These are phyloP conservation scores for Starmerella tilneyi DNA, from an alignment of 805 yeast species.

Conservation along the genomic window DNA sequence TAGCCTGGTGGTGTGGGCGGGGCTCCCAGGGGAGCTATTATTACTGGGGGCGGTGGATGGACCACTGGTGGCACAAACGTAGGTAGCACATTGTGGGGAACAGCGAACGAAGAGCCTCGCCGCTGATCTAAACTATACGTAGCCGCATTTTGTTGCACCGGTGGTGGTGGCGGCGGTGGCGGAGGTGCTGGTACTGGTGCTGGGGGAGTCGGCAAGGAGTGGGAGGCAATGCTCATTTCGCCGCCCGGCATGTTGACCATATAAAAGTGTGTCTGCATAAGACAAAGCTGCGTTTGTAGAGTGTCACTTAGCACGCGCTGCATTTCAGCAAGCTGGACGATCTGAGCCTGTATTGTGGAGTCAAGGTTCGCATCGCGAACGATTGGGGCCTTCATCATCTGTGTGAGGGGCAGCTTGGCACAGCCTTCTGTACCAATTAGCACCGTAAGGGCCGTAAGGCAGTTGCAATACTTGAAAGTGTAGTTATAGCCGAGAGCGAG, in stretches of 20 bases:
- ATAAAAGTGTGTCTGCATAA: neutral
- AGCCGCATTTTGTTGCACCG: neutral
- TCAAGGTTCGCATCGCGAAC: neutral
- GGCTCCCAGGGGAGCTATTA: no score
- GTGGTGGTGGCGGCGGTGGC: neutral
- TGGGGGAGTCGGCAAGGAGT: no score
- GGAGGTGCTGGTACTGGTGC: neutral
- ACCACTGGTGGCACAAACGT: no score
- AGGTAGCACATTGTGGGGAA: no score
- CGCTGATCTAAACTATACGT: neutral
- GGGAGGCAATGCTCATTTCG: no score
- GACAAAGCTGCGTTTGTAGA: neutral
- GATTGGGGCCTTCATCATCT: neutral
- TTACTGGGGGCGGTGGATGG: no score
- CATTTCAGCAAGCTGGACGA: slow-evolving; percentile 1
- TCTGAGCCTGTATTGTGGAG: neutral
- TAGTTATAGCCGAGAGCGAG: no score
- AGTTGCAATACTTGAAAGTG: no score
- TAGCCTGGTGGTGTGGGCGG: no score
- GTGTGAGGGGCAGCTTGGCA: neutral
- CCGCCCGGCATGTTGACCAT: neutral
- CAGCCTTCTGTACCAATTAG: no score
- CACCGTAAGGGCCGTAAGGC: no score
- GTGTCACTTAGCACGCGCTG: neutral
- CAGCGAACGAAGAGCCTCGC: neutral